Conservation (phyloP, 2,329 filamentous ascomycete genomes). For the Phoma herbarum region DNA sequence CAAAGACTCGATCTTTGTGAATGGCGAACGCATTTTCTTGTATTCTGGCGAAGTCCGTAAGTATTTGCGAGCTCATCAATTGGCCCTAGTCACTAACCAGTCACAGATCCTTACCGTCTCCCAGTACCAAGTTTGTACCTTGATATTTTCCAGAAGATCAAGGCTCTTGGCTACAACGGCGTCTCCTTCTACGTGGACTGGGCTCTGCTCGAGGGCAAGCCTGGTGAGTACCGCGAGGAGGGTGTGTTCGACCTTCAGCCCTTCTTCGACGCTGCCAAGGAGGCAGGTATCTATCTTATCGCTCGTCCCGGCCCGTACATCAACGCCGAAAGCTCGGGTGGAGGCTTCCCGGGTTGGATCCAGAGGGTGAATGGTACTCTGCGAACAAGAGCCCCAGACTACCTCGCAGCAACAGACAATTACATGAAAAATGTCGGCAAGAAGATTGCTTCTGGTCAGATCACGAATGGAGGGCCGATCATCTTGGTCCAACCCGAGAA, state of each 20-base stretch:
- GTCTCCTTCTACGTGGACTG: constrained; percentile 84
- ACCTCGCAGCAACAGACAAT: constrained; percentile 71
- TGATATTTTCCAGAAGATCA: constrained; percentile 84
- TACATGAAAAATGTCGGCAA: constrained; percentile 70
- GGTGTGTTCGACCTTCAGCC: constrained; percentile 76
- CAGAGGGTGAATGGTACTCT: constrained; percentile 71
- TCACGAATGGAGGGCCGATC: constrained; percentile 82
- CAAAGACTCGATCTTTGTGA: constrained; percentile 73
- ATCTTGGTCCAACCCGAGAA: constrained; percentile 85
- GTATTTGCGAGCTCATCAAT: neutral
- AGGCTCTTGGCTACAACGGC: constrained; percentile 79
- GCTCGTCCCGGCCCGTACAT: constrained; percentile 77
- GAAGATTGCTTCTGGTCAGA: constrained; percentile 77
- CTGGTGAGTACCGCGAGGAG: constrained; percentile 72
- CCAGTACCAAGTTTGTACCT: constrained; percentile 71
- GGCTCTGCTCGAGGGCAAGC: constrained; percentile 78
- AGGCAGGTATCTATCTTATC: constrained; percentile 79
- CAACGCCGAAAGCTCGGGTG: constrained; percentile 79
- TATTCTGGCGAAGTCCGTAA: constrained; percentile 72
- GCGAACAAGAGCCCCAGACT: constrained; percentile 69
- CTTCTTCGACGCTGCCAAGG: constrained; percentile 77
- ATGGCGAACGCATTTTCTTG: constrained; percentile 74
- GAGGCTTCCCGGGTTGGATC: constrained; percentile 83
- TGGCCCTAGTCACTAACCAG: neutral
- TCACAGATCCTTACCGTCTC: constrained; percentile 42